phyloP scores from a whole-genome alignment of 768 basidiomycete species.

The Calocybe gangraenosa region DNA sequence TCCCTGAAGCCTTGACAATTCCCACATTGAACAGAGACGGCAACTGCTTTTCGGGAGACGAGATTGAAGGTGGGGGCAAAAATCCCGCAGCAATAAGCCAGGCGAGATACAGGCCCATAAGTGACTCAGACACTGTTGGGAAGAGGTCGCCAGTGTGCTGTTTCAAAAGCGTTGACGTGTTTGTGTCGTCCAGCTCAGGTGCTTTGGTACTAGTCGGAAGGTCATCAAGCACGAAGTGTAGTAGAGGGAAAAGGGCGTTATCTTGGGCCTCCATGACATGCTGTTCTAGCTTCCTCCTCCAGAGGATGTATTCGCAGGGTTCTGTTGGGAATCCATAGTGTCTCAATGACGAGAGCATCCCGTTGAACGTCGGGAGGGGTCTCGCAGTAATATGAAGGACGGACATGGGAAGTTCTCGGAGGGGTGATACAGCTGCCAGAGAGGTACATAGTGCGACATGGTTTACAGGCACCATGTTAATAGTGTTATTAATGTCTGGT shows the following conservation, averaged over 20 bases:
- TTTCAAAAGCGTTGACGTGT: conserved; percentile 63
- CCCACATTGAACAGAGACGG: conserved; percentile 41
- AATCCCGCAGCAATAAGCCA: conserved; percentile 90
- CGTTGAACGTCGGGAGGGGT: conserved; percentile 88
- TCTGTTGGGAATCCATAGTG: conserved; percentile 78
- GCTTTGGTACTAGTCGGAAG: conserved; percentile 95
- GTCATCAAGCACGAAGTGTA: conserved; percentile 97
- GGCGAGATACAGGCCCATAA: conserved; percentile 86
- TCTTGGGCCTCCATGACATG: conserved; percentile 94
- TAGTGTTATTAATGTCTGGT: conserved; percentile 96
- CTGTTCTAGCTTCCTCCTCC: conserved; percentile 89
- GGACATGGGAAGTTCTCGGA: conserved; percentile 40
- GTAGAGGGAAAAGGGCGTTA: conserved; percentile 93
- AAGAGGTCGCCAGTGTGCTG: conserved; percentile 33
- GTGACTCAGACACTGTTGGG: conserved; percentile 65
- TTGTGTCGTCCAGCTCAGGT: conserved; percentile 83
- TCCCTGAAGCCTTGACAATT: conserved; percentile 59
- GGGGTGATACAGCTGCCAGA: conserved; percentile 63
- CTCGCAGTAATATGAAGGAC: conserved; percentile 85
- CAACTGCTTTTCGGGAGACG: conserved; percentile 36
- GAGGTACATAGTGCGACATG: conserved; percentile 85
- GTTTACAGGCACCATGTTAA: conserved; percentile 98
- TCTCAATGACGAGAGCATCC: conserved; percentile 66
- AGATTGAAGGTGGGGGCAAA: conserved; percentile 51
- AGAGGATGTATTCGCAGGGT: conserved; percentile 84